phyloP scores from a whole-genome alignment of 345 rosid species.

The Orychophragmus violaceus region DNA sequence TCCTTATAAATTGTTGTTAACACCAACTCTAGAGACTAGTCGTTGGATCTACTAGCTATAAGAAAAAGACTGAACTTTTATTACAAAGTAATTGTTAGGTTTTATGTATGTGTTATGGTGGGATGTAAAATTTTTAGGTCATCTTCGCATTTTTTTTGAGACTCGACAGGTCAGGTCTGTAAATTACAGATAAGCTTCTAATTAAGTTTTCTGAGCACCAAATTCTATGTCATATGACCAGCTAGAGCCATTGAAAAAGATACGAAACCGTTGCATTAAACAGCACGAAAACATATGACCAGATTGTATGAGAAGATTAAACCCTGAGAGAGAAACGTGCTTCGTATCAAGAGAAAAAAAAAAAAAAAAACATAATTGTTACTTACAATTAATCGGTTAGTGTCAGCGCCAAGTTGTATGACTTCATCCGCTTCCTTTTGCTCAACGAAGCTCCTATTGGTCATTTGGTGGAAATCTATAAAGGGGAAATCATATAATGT shows the following conservation, averaged over 20 bases:
- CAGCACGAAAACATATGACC: neutral
- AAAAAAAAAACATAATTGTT: no score
- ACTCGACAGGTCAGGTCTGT: neutral
- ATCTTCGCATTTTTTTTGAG: neutral
- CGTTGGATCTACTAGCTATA: slow-evolving; percentile 1
- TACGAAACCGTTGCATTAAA: no score
- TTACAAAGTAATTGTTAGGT: slow-evolving; percentile 5
- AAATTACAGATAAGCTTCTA: neutral
- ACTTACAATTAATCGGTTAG: no score
- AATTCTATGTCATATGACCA: no score
- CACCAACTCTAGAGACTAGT: slow-evolving; percentile 5
- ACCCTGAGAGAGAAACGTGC: no score
- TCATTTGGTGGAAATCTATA: no score
- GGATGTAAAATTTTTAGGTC: slow-evolving; percentile 10
- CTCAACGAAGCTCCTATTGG: no score
- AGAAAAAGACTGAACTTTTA: neutral
- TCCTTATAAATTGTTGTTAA: slow-evolving; percentile 13
- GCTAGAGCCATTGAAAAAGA: no score
- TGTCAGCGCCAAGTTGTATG: neutral
- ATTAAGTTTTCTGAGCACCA: neutral
- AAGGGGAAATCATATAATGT: no score
- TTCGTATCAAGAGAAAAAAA: no score
- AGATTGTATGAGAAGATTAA: no score
- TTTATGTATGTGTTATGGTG: slow-evolving; percentile 1
- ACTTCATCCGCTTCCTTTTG: no score